These are phyloP conservation scores for Scheffersomyces coipomensis DNA, from an alignment of 805 yeast species.

Conservation along the genomic window DNA sequence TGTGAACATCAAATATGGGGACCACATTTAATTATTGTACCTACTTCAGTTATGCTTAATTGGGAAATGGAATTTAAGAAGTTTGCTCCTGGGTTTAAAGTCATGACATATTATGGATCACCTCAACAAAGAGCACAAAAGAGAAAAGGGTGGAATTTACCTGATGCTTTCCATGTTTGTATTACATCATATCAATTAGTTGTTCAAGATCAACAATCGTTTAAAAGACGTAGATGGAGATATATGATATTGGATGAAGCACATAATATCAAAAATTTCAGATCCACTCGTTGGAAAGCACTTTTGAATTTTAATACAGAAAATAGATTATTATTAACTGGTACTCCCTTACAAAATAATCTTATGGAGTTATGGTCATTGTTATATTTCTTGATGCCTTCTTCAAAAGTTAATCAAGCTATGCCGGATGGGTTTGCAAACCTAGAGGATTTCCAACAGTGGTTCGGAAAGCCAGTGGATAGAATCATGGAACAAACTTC, in stretches of 20 bases:
- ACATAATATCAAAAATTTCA: slow-evolving; percentile 92
- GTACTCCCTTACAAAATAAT: slow-evolving; percentile 96
- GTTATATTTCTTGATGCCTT: slow-evolving; percentile 93
- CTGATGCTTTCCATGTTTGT: slow-evolving; percentile 93
- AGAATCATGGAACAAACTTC: slow-evolving; percentile 71
- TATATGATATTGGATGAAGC: slow-evolving; percentile 98
- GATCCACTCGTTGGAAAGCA: slow-evolving; percentile 97
- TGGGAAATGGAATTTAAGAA: slow-evolving; percentile 99
- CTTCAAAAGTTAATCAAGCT: slow-evolving; percentile 63
- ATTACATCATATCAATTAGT: slow-evolving; percentile 96
- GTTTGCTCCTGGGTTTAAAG: slow-evolving; percentile 97
- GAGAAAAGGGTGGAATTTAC: slow-evolving; percentile 96
- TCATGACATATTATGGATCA: slow-evolving; percentile 91
- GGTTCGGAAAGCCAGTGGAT: slow-evolving; percentile 99
- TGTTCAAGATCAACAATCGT: slow-evolving; percentile 95
- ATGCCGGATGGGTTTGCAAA: slow-evolving; percentile 97
- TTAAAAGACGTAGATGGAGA: slow-evolving; percentile 89
- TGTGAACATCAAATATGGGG: slow-evolving; percentile 97
- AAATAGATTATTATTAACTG: slow-evolving; percentile 83
- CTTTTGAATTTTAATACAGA: slow-evolving; percentile 90
- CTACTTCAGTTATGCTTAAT: slow-evolving; percentile 94
- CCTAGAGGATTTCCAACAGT: slow-evolving; percentile 90
- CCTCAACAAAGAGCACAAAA: slow-evolving; percentile 96
- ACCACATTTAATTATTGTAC: slow-evolving; percentile 94
- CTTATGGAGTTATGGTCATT: slow-evolving; percentile 95